Conservation (phyloP, 1,284 basidiomycete genomes). For the Erythrobasidium hasegawianum region DNA sequence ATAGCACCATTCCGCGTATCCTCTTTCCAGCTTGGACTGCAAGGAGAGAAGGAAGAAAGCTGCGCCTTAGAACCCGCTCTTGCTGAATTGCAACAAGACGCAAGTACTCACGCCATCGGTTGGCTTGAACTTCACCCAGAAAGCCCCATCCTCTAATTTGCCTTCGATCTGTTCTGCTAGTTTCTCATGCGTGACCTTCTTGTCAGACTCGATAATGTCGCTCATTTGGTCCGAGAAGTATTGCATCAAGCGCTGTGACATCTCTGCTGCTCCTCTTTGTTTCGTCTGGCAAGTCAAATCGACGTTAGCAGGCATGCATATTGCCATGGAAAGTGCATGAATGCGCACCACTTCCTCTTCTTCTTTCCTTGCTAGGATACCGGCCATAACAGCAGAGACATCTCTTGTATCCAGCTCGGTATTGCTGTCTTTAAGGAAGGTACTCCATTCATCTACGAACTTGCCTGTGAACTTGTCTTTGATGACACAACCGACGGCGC, state of each 20-base stretch:
- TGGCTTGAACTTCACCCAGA: conserved; percentile 60
- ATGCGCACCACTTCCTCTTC: conserved; percentile 75
- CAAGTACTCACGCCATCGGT: conserved; percentile 38
- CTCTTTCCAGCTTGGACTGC: conserved; percentile 69
- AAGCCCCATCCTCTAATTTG: conserved; percentile 72
- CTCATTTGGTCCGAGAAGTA: conserved; percentile 88
- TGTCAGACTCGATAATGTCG: conserved; percentile 83
- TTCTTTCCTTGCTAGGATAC: conserved; percentile 81
- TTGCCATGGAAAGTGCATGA: no score
- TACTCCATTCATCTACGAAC: conserved; percentile 72
- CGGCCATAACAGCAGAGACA: conserved; percentile 68
- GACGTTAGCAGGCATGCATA: no score
- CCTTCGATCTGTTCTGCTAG: conserved; percentile 79
- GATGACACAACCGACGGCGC: conserved; percentile 61
- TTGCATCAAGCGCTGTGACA: conserved; percentile 80
- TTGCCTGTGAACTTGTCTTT: conserved; percentile 80
- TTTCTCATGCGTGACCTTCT: conserved; percentile 81
- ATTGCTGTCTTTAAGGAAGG: conserved; percentile 44
- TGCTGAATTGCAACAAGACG: no score
- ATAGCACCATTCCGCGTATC: conserved; percentile 85
- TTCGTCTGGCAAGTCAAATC: no score
- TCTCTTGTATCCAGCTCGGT: conserved; percentile 68
- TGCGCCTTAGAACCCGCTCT: no score
- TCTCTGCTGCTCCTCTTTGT: conserved; percentile 65
- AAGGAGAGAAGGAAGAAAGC: background rate